phyloP scores from a whole-genome alignment of 1,139 yeast genomes.

The Candida pseudoviswanathii region DNA sequence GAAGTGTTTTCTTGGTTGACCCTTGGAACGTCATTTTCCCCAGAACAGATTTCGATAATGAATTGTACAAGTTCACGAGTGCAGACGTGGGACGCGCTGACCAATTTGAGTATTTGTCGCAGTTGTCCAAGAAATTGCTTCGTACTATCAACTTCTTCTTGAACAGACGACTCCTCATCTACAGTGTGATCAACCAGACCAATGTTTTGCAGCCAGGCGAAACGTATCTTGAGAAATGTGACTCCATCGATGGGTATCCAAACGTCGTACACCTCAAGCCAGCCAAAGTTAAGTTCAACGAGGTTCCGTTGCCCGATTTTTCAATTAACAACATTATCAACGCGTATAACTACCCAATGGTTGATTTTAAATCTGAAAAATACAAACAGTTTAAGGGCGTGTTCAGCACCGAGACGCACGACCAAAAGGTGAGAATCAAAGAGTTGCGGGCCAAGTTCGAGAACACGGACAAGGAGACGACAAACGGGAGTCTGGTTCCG shows the following conservation, averaged over 20 bases:
- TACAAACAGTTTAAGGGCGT: conserved; percentile 9
- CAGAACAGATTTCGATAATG: conserved; percentile 30
- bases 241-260: conserved; percentile 12
- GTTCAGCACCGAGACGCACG: conserved; percentile 15
- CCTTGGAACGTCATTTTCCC: conserved; percentile 36
- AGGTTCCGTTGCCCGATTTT: conserved; percentile 25
- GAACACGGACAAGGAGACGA: not conserved
- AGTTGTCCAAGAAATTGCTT: conserved; percentile 24
- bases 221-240: conserved; percentile 19
- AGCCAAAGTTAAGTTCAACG: conserved; percentile 25
- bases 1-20: conserved; percentile 39
- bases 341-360: conserved; percentile 27
- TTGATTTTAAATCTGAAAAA: conserved; percentile 10
- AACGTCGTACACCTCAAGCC: conserved; percentile 23
- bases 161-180: conserved; percentile 26
- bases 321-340: conserved; percentile 20
- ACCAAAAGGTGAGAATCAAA: conserved; percentile 15
- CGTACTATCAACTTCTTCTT: conserved; percentile 34
- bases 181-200: conserved; percentile 22
- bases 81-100: conserved; percentile 18
- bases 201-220: conserved; percentile 21
- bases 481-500: not conserved
- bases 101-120: conserved; percentile 22
- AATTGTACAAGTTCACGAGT: conserved; percentile 23
- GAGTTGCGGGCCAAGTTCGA: conserved; percentile 12